These are phyloP conservation scores for Leccinum incarnatum DNA, from an alignment of 768 basidiomycete genomes.

Conservation along the genomic window DNA sequence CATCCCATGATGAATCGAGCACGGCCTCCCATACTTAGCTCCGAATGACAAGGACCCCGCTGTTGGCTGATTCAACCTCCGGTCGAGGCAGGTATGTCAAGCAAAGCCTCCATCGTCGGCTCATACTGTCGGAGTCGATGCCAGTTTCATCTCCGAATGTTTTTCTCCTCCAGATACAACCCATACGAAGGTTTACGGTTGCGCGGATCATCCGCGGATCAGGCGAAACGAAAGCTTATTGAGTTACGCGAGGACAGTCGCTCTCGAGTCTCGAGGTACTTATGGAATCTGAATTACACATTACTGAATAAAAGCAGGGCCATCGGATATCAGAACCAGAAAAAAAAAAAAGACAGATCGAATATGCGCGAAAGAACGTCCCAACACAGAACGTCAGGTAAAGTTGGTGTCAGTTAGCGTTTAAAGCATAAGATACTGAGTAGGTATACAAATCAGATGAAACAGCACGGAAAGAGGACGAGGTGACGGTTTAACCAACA, in stretches of 20 bases:
- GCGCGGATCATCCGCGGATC: conserved; percentile 28
- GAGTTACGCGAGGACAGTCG: conserved; percentile 11
- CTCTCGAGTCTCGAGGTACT: conserved; percentile 1
- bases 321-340: neutral
- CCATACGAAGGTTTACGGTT: conserved; percentile 20
- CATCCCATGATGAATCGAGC: neutral
- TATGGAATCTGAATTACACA: conserved; percentile 5
- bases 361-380: conserved; percentile 3
- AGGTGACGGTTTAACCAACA: conserved; percentile 10
- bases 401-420: conserved; percentile 23
- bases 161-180: conserved; percentile 1
- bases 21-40: neutral
- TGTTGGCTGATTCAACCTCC: neutral
- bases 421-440: conserved; percentile 31
- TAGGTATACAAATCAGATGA: conserved; percentile 29
- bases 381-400: conserved; percentile 14
- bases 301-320: conserved; percentile 10
- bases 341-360: conserved; percentile 1
- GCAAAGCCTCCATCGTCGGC: neutral
- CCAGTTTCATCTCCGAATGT: conserved; percentile 28
- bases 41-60: neutral
- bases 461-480: conserved; percentile 11
- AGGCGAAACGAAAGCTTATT: conserved; percentile 11
- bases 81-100: neutral
- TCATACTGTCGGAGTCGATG: conserved; percentile 22